Conservation (phyloP, 1,284 basidiomycete genomes). For the Cutaneotrichosporon arboriforme region DNA sequence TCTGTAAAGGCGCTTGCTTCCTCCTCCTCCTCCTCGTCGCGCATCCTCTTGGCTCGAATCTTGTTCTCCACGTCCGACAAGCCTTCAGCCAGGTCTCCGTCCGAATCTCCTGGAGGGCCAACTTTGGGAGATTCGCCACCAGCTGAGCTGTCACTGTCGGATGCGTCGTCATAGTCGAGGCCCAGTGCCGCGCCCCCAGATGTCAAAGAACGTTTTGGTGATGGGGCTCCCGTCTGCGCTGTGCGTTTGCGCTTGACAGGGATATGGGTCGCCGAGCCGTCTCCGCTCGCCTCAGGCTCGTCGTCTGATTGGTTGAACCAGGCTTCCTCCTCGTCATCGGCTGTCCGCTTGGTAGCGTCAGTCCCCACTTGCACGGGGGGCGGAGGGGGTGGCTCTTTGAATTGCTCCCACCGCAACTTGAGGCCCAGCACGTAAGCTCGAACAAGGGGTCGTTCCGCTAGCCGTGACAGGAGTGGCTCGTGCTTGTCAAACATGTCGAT, state of each 20-base stretch:
- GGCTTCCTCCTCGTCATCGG: slow-evolving; percentile 66
- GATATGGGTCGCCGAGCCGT: neutral
- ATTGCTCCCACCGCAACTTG: slow-evolving; percentile 80
- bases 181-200: slow-evolving; percentile 24
- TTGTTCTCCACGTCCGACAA: slow-evolving; percentile 49
- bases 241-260: slow-evolving; percentile 30
- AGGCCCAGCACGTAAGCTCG: slow-evolving; percentile 52
- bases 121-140: slow-evolving; percentile 23
- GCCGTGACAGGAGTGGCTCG: slow-evolving; percentile 59
- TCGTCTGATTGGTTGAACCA: slow-evolving; percentile 80
- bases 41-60: slow-evolving; percentile 64
- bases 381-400: slow-evolving; percentile 69
- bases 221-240: slow-evolving; percentile 14
- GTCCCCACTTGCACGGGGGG: slow-evolving; percentile 51
- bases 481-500: slow-evolving; percentile 76
- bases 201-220: slow-evolving; percentile 11
- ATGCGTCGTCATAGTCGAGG: slow-evolving; percentile 46
- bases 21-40: slow-evolving; percentile 71
- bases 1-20: slow-evolving; percentile 27
- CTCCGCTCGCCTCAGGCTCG: slow-evolving; percentile 26
- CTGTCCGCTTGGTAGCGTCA: slow-evolving; percentile 51
- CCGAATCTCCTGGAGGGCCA: slow-evolving; percentile 9
- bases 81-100: slow-evolving; percentile 30
- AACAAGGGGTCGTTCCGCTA: slow-evolving; percentile 54
- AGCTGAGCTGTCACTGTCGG: slow-evolving; percentile 41